phyloP scores from a whole-genome alignment of 495 filamentous ascomycete genomes.

The Viridothelium virens region DNA sequence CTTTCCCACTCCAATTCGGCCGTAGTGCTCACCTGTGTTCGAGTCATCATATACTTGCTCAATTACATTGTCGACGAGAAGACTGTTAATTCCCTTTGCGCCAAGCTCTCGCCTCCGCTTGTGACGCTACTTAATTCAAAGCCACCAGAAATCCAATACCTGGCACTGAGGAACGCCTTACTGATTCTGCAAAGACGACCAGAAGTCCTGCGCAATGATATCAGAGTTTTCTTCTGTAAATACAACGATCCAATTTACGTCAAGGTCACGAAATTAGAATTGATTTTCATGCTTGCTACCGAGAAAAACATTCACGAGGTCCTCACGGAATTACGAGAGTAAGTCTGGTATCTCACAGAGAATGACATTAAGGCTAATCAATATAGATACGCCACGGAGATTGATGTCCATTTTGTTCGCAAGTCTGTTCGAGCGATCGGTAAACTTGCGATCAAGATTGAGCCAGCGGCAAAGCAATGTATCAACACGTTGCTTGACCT shows the following conservation, averaged over 20 bases:
- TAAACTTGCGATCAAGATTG: constrained; percentile 98
- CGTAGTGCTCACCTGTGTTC: constrained; percentile 90
- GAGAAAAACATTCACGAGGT: constrained; percentile 96
- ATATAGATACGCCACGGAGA: constrained; percentile 81
- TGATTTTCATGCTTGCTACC: constrained; percentile 98
- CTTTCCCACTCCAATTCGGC: constrained; percentile 94
- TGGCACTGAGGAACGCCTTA: constrained; percentile 88
- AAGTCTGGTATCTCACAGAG: constrained; percentile 24
- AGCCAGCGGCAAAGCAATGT: constrained; percentile 80
- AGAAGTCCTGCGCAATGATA: constrained; percentile 92
- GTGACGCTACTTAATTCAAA: constrained; percentile 95
- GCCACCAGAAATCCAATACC: constrained; percentile 94
- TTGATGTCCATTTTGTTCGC: constrained; percentile 96
- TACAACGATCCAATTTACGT: constrained; percentile 99
- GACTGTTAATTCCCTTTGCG: constrained; percentile 78
- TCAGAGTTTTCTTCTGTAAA: constrained; percentile 99
- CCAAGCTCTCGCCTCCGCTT: constrained; percentile 89
- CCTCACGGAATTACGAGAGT: constrained; percentile 88
- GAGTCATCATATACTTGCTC: constrained; percentile 95
- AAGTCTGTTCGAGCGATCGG: constrained; percentile 97
- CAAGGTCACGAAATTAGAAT: constrained; percentile 96
- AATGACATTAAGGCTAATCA: constrained; percentile 11
- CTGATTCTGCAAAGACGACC: constrained; percentile 89
- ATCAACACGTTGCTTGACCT: constrained; percentile 90
- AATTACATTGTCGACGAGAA: constrained; percentile 96